Evolutionary conservation across 2,329 filamentous ascomycete species (phyloP), one percentile per base, ranked within the genome.

Genomic region (Nigrospora oryzae): DNA sequence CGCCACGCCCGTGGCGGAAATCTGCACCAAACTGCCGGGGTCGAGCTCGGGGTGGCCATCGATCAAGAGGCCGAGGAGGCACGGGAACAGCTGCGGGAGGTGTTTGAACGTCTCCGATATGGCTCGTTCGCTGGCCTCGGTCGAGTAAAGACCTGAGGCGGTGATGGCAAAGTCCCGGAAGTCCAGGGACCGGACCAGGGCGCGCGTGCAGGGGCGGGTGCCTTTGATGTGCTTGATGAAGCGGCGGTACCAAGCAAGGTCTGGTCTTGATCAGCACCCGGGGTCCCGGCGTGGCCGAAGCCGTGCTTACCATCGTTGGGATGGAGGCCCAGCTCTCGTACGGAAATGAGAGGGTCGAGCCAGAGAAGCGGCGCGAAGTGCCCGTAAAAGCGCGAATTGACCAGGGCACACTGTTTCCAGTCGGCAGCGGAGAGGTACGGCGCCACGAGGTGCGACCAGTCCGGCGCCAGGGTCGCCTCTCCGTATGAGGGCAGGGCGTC

Each of bases 311-410:
- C 71, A 56, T 71, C 60, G 50, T 65, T 66, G 12, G 67, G 66
- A 46, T 70, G 64, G 19, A 73, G 53, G 6, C 68, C 67, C 10
- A 68, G 58, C 2, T 49, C 55, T 48, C 66, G 62, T 19, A 63
- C 62, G 2, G 64, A 56, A 15, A 59, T 53, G 15, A 78, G 54
- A 11, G 75, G 65, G 52, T 79, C 69, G 48, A 63, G 63, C 77
- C 76, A 81, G 15, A 80, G 58, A 5, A 63, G 67, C 16, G 74
- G 72, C 5, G 70, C 70, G 53, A 81, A 79, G 16, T 68, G 58
- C 36, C 51, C 45, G 61, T 72, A 68, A 51, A 75, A 77, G 11
- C 62, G 66, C 36, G 53, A 59, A 40, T 63, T 69, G 11, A 79
- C 75, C 34, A 68, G 66, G 53, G 73, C 77, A 37, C 78, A 67